Evolutionary conservation across 768 basidiomycete genomes (phyloP), one percentile per base, ranked within the genome.

Genomic region (Phlebiopsis flavidoalba): DNA sequence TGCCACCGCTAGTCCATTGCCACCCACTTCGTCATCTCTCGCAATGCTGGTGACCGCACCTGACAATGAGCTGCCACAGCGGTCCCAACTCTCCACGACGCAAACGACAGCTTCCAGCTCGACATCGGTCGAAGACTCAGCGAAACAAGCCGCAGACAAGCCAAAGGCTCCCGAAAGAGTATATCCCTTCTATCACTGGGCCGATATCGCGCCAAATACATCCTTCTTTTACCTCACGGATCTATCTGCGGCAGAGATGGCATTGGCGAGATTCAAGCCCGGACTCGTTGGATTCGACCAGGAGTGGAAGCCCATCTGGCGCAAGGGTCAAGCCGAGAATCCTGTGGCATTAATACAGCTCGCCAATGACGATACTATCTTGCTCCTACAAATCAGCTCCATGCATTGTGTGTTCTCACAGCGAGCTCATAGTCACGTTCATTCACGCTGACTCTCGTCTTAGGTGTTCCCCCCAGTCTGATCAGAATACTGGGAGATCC

Each of bases 291-390:
- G 91, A 26, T 85, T 93, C 63, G 91, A 93, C 68, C 76, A 90
- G 40, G 91, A 93, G 72, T 93, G 91, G 90, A 83, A 80, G 61
- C 91, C 91, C 0, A 82, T 67, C 19, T 84, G 73, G 65, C 63
- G 64, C 50, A 85, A 82, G 67, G 83, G 86, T 19, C 67, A 72
- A 24, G 66, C 72, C 26, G 81, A 86, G 70, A 88, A 92, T 67
- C 87, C 79, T 22, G 85, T 89, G 19, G 84, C 91, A 2, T 78
- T 93, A 22, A 78, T 93, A 3, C 91, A 93, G 69, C 79, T 93
- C 17, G 86, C 89, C 1, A 83, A 77, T 63, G 67, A 73, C 3
- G 69, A 82, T 3, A 75, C 71, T 12, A 81, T 90, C 22, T 71
- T 88, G 26, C 81, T 93, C 4, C 70, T 91, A 6, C 91, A 93